Percentiles rank a stretch among this genome's conserved stretches.
Evolutionary conservation across 371 early-diverging fungal genomes (phyloP).

Genomic region (Rhizopus sp.): DNA sequence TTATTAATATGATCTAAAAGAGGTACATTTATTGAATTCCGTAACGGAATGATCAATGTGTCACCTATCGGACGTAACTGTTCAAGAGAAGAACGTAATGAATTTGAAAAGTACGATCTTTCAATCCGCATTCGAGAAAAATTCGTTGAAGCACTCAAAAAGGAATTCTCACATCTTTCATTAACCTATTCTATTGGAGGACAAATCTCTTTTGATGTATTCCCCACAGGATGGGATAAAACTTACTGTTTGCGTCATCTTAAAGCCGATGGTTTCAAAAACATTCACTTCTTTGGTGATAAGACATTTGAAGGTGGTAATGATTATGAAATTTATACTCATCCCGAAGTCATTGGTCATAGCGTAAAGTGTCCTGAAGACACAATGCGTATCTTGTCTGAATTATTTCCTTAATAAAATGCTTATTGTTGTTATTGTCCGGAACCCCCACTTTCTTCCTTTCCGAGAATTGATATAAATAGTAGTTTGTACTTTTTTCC

Average conservation of each 20-base stretch:
- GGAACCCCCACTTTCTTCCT: not conserved
- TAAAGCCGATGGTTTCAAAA: constrained; percentile 84
- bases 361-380: constrained; percentile 90
- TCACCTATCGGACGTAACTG: constrained; percentile 99
- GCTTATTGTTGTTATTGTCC: not conserved
- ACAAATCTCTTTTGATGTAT: constrained; percentile 99
- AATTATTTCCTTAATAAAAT: constrained; percentile 66
- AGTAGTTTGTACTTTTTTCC: constrained; percentile 12
- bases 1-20: constrained; percentile 41
- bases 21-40: constrained; percentile 99
- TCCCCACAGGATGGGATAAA: constrained; percentile 99
- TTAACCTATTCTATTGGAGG: constrained; percentile 99
- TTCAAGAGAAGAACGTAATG: constrained; percentile 89
- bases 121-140: constrained; percentile 78
- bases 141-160: constrained; percentile 86
- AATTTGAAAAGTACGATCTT: constrained; percentile 94
- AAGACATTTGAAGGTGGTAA: constrained; percentile 99
- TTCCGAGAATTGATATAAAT: constrained; percentile 9
- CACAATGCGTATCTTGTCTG: constrained; percentile 85
- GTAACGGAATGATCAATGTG: constrained; percentile 99
- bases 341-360: constrained; percentile 88
- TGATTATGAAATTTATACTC: constrained; percentile 97
- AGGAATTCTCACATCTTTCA: constrained; percentile 86
- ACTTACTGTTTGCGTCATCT: constrained; percentile 98
- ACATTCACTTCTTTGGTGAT: constrained; percentile 99